Evolutionary conservation across 2,329 filamentous ascomycete genomes (phyloP).

Genomic region (Aspergillus sp.): DNA sequence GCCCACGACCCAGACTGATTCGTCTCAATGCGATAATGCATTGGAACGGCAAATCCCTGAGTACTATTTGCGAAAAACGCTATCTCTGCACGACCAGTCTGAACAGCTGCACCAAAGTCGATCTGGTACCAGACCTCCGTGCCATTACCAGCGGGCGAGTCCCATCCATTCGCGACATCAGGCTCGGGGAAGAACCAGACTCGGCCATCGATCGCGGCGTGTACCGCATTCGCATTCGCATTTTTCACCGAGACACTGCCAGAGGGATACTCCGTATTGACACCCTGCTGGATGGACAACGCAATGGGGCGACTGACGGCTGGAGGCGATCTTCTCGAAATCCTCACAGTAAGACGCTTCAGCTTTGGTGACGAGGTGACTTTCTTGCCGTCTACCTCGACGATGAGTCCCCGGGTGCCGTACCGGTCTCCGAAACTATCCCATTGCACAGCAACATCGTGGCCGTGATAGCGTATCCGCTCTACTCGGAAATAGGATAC

Average conservation of each 20-base stretch:
- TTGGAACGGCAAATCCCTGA: slow-evolving; percentile 13
- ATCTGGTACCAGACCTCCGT: slow-evolving; percentile 19
- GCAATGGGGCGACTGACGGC: slow-evolving; percentile 11
- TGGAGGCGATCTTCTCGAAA: slow-evolving; percentile 5
- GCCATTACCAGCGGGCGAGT: slow-evolving; percentile 16
- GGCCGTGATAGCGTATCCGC: slow-evolving; percentile 42
- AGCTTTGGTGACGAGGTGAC: slow-evolving; percentile 9
- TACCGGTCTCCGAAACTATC: slow-evolving; percentile 22
- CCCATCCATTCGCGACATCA: slow-evolving; percentile 20
- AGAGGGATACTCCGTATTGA: slow-evolving; percentile 7
- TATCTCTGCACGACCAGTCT: slow-evolving; percentile 12
- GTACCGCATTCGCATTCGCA: slow-evolving; percentile 7
- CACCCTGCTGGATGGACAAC: slow-evolving; percentile 13
- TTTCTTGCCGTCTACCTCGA: slow-evolving; percentile 15
- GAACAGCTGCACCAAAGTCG: slow-evolving; percentile 6
- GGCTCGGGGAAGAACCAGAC: slow-evolving; percentile 18
- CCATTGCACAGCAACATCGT: slow-evolving; percentile 42
- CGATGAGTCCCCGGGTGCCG: slow-evolving; percentile 8
- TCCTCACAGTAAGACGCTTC: slow-evolving; percentile 8
- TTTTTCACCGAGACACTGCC: slow-evolving; percentile 15
- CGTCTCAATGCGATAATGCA: slow-evolving; percentile 11
- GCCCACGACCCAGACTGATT: slow-evolving; percentile 10
- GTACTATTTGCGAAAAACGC: slow-evolving; percentile 16
- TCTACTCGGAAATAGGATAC: slow-evolving; percentile 43
- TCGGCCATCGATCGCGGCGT: slow-evolving; percentile 17